These are phyloP conservation scores for Sugiyamaella smithiae DNA, from an alignment of 805 yeast species.

Conservation along the genomic window DNA sequence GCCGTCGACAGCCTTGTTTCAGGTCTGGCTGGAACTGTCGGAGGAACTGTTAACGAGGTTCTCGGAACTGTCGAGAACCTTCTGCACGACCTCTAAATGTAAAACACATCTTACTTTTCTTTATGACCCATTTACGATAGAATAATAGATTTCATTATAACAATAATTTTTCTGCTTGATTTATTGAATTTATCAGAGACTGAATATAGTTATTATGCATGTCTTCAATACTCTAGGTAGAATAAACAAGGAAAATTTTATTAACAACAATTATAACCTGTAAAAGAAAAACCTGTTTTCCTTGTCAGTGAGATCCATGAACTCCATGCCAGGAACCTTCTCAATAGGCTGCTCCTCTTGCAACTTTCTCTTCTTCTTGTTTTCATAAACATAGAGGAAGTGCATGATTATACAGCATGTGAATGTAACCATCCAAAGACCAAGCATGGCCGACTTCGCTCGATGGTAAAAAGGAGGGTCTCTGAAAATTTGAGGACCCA, in stretches of 20 bases:
- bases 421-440: constrained; percentile 39
- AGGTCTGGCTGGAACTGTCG: neutral
- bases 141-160: neutral
- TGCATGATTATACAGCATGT: constrained; percentile 35
- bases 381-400: constrained; percentile 38
- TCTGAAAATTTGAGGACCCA: constrained; percentile 73
- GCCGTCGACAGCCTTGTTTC: neutral
- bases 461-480: constrained; percentile 61
- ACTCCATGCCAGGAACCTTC: constrained; percentile 4
- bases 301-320: constrained; percentile 40
- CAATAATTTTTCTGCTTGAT: no score
- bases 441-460: constrained; percentile 52
- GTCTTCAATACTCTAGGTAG: no score
- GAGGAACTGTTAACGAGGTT: neutral
- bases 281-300: constrained; percentile 55
- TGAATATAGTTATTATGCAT: no score
- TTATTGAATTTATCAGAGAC: no score
- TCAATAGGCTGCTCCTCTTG: constrained; percentile 1
- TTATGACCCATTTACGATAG: neutral
- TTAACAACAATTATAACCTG: constrained; percentile 9
- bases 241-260: no score
- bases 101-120: neutral
- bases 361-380: constrained; percentile 31
- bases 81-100: neutral
- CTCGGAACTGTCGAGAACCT: neutral